These are phyloP conservation scores for Endocalyx cinctus DNA, from an alignment of 2,329 filamentous ascomycete species.

Conservation along the genomic window DNA sequence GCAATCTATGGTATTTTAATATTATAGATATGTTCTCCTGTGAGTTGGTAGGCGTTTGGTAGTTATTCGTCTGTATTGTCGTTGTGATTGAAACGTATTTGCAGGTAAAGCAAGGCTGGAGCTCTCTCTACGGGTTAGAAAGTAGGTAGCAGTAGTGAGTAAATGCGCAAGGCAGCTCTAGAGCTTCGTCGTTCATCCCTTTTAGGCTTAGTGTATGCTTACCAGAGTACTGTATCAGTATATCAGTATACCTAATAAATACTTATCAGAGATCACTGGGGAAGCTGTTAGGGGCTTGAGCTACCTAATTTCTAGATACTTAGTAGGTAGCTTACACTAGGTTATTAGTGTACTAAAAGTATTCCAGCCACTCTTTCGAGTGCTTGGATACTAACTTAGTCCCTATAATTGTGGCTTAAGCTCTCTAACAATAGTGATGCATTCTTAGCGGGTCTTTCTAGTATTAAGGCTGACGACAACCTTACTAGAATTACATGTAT, in stretches of 20 bases:
- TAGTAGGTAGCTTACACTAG: too few species aligned
- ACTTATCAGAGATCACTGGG: too few species aligned
- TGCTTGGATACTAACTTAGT: too few species aligned
- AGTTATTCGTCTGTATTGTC: constrained; percentile 10
- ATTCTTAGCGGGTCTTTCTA: not conserved
- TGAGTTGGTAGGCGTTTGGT: constrained; percentile 10
- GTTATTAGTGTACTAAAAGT: too few species aligned
- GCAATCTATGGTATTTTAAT: constrained; percentile 1
- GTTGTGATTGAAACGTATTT: constrained; percentile 14
- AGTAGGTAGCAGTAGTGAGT: too few species aligned
- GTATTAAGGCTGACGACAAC: constrained; percentile 25
- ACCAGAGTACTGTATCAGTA: too few species aligned
- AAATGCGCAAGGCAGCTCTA: constrained; percentile 27
- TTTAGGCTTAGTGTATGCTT: constrained; percentile 18
- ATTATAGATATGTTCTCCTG: constrained; percentile 4
- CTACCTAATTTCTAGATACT: too few species aligned
- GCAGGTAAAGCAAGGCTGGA: constrained; percentile 22
- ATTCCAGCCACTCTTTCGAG: constrained; percentile 12
- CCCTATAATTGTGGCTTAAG: constrained; percentile 19
- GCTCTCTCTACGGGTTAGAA: too few species aligned
- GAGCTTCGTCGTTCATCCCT: constrained; percentile 24
- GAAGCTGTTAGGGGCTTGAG: too few species aligned
- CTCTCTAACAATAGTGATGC: constrained; percentile 6
- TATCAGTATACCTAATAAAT: too few species aligned
- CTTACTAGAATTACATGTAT: too few species aligned